Evolutionary conservation across 345 rosid species (phyloP).

Genomic region (Citropsis articulata): DNA sequence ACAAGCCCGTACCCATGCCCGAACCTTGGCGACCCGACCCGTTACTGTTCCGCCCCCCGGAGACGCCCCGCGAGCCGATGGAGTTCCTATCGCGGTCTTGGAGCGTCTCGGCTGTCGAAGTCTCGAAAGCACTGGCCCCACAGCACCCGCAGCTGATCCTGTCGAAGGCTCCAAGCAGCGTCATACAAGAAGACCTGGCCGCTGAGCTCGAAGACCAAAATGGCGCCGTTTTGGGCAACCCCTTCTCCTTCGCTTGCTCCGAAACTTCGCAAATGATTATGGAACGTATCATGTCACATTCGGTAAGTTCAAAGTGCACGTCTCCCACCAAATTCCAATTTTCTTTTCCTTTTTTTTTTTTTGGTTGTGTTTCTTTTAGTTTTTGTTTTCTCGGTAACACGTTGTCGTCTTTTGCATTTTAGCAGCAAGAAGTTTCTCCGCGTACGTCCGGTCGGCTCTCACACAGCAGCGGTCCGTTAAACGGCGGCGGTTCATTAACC

Average conservation of each 20-base stretch:
- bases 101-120: constrained; percentile 87
- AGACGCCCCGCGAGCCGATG: constrained; percentile 89
- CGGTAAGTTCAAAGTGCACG: constrained; percentile 53
- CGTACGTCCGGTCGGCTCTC: constrained; percentile 83
- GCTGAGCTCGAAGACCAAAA: constrained; percentile 59
- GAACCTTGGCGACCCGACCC: constrained; percentile 66
- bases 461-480: constrained; percentile 85
- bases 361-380: neutral
- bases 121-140: constrained; percentile 70
- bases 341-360: neutral
- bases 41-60: constrained; percentile 66
- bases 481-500: constrained; percentile 66
- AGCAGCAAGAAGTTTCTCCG: constrained; percentile 88
- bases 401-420: neutral
- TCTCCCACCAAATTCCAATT: constrained; percentile 3
- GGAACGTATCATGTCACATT: constrained; percentile 95
- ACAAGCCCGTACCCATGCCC: constrained; percentile 43
- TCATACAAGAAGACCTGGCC: constrained; percentile 62
- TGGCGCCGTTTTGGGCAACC: constrained; percentile 73
- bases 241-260: constrained; percentile 86
- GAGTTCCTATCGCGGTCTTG: constrained; percentile 95
- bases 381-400: neutral
- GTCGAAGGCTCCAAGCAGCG: constrained; percentile 36
- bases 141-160: constrained; percentile 41
- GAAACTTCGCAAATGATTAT: constrained; percentile 98